These are phyloP conservation scores for Vitis hybrid DNA, from an alignment of 177 flowering plant genomes.

Conservation along the genomic window DNA sequence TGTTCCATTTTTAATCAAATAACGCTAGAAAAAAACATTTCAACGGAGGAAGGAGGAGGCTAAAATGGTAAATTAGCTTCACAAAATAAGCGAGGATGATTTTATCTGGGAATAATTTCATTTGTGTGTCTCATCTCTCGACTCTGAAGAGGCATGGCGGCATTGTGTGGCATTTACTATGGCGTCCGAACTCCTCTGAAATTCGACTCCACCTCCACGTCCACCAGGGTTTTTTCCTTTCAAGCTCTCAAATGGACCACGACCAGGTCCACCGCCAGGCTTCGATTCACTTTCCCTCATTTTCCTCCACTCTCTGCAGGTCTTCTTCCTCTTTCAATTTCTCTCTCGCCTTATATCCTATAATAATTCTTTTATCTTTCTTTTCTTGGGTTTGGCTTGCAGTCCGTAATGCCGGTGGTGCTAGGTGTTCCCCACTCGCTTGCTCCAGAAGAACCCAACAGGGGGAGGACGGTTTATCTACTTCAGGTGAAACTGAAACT, in stretches of 20 bases:
- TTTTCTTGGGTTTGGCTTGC: slow-evolving; percentile 6
- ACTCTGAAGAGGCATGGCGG: slow-evolving; percentile 19
- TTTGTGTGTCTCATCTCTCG: no score
- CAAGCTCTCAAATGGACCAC: slow-evolving; percentile 8
- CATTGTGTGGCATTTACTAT: slow-evolving; percentile 28
- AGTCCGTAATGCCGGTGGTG: slow-evolving; percentile 21
- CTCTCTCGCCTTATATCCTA: background rate
- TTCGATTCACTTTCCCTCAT: slow-evolving; percentile 15
- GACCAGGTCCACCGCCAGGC: background rate
- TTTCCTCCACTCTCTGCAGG: slow-evolving; percentile 16
- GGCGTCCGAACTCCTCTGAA: slow-evolving; percentile 23
- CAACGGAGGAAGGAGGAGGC: no score
- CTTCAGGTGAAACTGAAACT: slow-evolving; percentile 30
- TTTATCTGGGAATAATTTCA: background rate
- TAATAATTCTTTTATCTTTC: background rate
- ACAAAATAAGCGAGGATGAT: background rate
- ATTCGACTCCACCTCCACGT: slow-evolving; percentile 9
- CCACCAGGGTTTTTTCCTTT: slow-evolving; percentile 21
- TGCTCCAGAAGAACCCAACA: slow-evolving; percentile 42
- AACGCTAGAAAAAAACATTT: background rate
- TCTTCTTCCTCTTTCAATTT: slow-evolving; percentile 1
- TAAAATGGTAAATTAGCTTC: no score
- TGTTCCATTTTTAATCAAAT: no score
- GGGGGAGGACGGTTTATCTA: slow-evolving; percentile 40
- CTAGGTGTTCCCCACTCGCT: slow-evolving; percentile 22